phyloP scores from a whole-genome alignment of 306 rosid genomes.

The Senna tora region DNA sequence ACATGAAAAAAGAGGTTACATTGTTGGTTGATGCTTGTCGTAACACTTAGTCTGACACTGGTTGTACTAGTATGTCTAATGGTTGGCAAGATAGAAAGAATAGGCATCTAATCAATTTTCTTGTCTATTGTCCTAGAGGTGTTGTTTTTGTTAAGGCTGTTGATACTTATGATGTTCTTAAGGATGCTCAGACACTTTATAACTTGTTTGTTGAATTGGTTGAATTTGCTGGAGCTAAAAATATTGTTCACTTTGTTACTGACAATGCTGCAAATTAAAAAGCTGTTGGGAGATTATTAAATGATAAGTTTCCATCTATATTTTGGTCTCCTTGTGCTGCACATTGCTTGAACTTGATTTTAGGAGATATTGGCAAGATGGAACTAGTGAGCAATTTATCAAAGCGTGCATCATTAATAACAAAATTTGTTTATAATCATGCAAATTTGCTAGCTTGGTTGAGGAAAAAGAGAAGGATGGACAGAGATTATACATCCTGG shows the following conservation, averaged over 20 bases:
- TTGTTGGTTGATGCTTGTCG: background rate
- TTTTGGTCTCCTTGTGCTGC: background rate
- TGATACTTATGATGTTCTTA: background rate
- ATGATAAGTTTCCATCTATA: background rate
- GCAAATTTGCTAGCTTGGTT: constrained; percentile 1
- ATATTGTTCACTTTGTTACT: constrained; percentile 24
- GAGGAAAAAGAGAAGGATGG: constrained; percentile 12
- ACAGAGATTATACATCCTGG: background rate
- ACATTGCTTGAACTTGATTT: constrained; percentile 7
- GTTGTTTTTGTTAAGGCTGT: background rate
- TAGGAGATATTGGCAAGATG: background rate
- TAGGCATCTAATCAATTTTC: background rate
- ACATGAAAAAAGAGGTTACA: background rate
- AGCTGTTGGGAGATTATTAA: background rate
- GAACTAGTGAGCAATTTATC: background rate
- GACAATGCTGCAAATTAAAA: constrained; percentile 24
- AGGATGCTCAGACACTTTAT: background rate
- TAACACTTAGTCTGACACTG: background rate
- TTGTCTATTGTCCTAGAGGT: background rate
- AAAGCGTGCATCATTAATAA: background rate
- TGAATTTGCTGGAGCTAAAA: background rate
- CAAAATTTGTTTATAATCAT: constrained; percentile 2
- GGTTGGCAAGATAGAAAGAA: background rate
- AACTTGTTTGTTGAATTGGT: background rate
- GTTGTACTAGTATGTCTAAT: background rate